Evolutionary conservation across 257 asterid species (phyloP).

Genomic region (Salvia rosmarinus): DNA sequence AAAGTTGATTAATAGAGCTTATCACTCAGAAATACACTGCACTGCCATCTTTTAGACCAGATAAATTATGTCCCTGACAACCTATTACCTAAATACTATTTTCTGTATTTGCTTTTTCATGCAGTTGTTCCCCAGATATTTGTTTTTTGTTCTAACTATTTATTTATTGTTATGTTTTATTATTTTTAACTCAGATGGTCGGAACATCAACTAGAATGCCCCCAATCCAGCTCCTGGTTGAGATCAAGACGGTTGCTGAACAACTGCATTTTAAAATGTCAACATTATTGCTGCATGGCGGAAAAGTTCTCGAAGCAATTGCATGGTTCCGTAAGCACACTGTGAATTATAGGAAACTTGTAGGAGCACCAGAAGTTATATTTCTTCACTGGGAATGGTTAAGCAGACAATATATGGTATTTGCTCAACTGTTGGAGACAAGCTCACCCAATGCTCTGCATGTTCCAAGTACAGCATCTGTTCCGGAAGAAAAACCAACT

Average conservation of each 20-base stretch:
- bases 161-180: neutral
- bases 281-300: constrained; percentile 86
- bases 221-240: constrained; percentile 81
- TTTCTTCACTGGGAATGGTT: constrained; percentile 99
- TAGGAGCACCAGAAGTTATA: constrained; percentile 71
- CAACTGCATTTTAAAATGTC: constrained; percentile 89
- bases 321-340: constrained; percentile 80
- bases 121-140: constrained; percentile 1
- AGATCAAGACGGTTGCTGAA: constrained; percentile 87
- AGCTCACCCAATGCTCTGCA: constrained; percentile 59
- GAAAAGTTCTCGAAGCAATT: constrained; percentile 84
- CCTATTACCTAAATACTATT: constrained; percentile 13
- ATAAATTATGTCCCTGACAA: constrained; percentile 16
- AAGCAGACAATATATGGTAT: constrained; percentile 84
- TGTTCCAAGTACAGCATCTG: constrained; percentile 51
- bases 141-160: neutral
- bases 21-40: constrained; percentile 13
- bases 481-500: constrained; percentile 70
- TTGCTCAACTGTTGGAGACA: constrained; percentile 90
- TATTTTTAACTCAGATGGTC: constrained; percentile 61
- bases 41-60: constrained; percentile 17
- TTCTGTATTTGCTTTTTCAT: constrained; percentile 25
- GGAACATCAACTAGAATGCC: constrained; percentile 92
- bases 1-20: neutral
- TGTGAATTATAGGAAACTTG: constrained; percentile 68